Percentiles rank a stretch among this genome's conserved stretches.
Conservation (phyloP, 129 eudicot genomes). For the Silybum marianum region DNA sequence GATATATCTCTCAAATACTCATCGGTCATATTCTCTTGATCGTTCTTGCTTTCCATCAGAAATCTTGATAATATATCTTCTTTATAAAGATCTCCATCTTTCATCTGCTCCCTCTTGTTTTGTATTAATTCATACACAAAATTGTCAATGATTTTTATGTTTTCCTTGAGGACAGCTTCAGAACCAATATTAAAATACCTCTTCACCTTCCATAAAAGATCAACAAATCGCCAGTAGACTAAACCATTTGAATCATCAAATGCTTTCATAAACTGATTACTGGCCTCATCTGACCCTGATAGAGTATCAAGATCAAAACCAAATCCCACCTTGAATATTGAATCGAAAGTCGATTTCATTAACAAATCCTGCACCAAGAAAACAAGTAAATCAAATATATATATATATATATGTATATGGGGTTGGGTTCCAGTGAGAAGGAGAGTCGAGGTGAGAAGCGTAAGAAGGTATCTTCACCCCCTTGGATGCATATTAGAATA, state of each 20-base stretch:
- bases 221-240: slow-evolving; percentile 61
- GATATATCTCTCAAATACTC: slow-evolving; percentile 70
- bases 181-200: slow-evolving; percentile 59
- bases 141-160: slow-evolving; percentile 48
- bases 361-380: slow-evolving; percentile 48
- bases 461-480: too few species aligned
- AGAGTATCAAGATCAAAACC: slow-evolving; percentile 76
- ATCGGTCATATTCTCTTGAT: slow-evolving; percentile 56
- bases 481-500: too few species aligned
- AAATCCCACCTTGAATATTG: slow-evolving; percentile 74
- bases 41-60: slow-evolving; percentile 52
- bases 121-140: slow-evolving; percentile 62
- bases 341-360: slow-evolving; percentile 64
- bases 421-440: too few species aligned
- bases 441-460: too few species aligned
- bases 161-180: slow-evolving; percentile 52
- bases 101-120: slow-evolving; percentile 58
- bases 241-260: slow-evolving; percentile 71
- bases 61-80: slow-evolving; percentile 78
- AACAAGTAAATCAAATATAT: too few species aligned
- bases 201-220: slow-evolving; percentile 60
- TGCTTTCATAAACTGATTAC: slow-evolving; percentile 59
- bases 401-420: too few species aligned
- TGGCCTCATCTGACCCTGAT: slow-evolving; percentile 42
- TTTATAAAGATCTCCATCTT: slow-evolving; percentile 38